Evolutionary conservation across 495 filamentous ascomycete species (phyloP).

Genomic region (Letharia columbiana): DNA sequence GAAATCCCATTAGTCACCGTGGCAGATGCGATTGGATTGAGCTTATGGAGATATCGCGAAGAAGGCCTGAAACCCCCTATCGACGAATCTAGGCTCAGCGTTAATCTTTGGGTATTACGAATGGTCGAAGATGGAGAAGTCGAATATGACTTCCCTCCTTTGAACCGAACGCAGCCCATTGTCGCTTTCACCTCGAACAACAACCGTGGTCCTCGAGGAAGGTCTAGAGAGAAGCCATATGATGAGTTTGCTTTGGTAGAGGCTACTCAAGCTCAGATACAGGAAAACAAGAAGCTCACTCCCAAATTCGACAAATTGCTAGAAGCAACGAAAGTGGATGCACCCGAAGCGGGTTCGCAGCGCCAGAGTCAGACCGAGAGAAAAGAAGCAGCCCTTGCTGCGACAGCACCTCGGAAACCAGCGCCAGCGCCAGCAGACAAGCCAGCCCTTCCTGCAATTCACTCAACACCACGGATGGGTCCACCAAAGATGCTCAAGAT

Average conservation of each 20-base stretch:
- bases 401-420: conserved; percentile 40
- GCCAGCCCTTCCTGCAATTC: conserved; percentile 46
- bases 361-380: conserved; percentile 17
- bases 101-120: conserved; percentile 85
- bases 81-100: conserved; percentile 59
- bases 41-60: conserved; percentile 77
- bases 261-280: conserved; percentile 66
- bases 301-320: conserved; percentile 59
- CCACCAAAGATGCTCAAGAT: conserved; percentile 81
- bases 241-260: conserved; percentile 90
- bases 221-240: conserved; percentile 73
- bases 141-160: conserved; percentile 87
- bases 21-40: conserved; percentile 81
- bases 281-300: conserved; percentile 67
- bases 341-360: conserved; percentile 29
- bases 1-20: conserved; percentile 64
- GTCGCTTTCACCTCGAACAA: conserved; percentile 87
- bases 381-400: conserved; percentile 47
- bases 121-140: conserved; percentile 97
- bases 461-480: conserved; percentile 59
- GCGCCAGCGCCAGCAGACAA: conserved; percentile 57
- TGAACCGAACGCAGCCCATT: conserved; percentile 70
- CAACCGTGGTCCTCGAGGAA: conserved; percentile 57
- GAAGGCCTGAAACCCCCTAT: conserved; percentile 69
- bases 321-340: conserved; percentile 35